phyloP scores from a whole-genome alignment of 371 early-diverging fungal genomes.

The Quaeritorhiza haematococci region DNA sequence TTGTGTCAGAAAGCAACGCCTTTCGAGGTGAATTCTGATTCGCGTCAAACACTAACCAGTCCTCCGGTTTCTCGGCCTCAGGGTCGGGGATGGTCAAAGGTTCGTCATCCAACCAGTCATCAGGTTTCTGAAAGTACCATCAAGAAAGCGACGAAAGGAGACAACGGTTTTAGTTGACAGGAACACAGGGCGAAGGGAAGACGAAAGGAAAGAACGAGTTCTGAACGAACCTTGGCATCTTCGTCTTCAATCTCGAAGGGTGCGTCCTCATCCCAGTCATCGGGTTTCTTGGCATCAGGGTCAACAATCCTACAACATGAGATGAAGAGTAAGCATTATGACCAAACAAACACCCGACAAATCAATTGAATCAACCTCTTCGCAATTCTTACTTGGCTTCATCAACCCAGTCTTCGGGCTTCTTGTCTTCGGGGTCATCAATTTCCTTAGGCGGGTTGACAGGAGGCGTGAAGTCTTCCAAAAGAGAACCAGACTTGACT shows the following conservation, averaged over 20 bases:
- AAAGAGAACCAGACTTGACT: conserved; percentile 63
- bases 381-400: conserved; percentile 49
- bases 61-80: conserved; percentile 80
- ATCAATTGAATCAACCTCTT: conserved; percentile 9
- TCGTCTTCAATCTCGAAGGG: conserved; percentile 43
- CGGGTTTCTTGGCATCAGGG: conserved; percentile 83
- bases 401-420: conserved; percentile 95
- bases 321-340: background rate
- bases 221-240: conserved; percentile 32
- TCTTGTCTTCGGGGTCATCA: conserved; percentile 78
- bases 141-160: background rate
- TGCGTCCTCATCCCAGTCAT: conserved; percentile 69
- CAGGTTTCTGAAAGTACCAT: conserved; percentile 39
- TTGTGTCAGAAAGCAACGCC: background rate
- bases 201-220: conserved; percentile 4
- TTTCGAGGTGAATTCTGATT: too few relatives aligned
- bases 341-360: conserved; percentile 61
- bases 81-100: conserved; percentile 69
- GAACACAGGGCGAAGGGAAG: background rate
- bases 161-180: background rate
- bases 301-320: conserved; percentile 52
- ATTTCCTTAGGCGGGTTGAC: conserved; percentile 88
- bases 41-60: conserved; percentile 60
- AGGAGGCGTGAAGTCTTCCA: conserved; percentile 85
- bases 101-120: conserved; percentile 65